Evolutionary conservation across 208 protist genomes (phyloP).

Genomic region (Naegleria gruberi): DNA sequence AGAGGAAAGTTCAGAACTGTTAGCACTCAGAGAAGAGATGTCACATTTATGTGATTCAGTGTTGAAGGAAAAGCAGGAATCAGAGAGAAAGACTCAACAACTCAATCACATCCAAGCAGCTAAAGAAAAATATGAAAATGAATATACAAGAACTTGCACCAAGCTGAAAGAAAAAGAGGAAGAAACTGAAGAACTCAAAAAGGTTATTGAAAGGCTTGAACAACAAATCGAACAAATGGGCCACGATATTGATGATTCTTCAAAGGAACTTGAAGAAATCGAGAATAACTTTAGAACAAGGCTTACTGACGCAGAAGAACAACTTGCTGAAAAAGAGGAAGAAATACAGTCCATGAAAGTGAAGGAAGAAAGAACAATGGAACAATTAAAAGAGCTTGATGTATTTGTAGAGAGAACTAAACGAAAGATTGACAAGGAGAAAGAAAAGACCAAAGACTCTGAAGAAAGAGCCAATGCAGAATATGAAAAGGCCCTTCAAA

Average conservation of each 20-base stretch:
- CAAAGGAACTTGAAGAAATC: not conserved
- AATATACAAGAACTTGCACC: not conserved
- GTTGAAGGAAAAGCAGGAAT: not conserved
- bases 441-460: not conserved
- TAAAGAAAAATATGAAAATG: not conserved
- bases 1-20: not conserved
- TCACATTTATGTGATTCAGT: not conserved
- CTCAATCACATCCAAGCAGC: not conserved
- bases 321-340: not conserved
- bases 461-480: not conserved
- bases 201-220: not conserved
- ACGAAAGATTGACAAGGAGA: not conserved
- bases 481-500: not conserved
- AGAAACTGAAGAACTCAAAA: not conserved
- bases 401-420: constrained; percentile 32
- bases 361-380: not conserved
- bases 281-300: not conserved
- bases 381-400: not conserved
- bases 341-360: not conserved
- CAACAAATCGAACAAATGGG: not conserved
- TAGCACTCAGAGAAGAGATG: not conserved
- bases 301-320: not conserved
- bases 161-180: not conserved
- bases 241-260: not conserved
- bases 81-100: not conserved